A percentile compares a stretch with the other conserved stretches of the same genome.
phyloP scores from a whole-genome alignment of 768 basidiomycete genomes.

The Aureoboletus auriporus region DNA sequence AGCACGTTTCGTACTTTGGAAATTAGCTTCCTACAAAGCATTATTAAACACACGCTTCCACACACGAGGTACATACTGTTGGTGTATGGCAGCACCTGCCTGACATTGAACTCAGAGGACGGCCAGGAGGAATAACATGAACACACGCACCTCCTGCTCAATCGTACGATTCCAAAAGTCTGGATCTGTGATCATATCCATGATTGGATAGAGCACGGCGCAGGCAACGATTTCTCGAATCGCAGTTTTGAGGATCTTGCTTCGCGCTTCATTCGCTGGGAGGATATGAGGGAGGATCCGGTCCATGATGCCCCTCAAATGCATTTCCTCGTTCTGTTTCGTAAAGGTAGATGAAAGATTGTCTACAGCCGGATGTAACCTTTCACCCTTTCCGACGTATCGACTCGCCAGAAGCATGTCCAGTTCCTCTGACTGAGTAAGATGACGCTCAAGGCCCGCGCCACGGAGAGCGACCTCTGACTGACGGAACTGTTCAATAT shows the following conservation, averaged over 20 bases:
- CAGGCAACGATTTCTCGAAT: constrained; percentile 82
- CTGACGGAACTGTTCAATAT: constrained; percentile 86
- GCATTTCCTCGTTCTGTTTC: constrained; percentile 84
- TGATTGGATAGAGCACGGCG: constrained; percentile 76
- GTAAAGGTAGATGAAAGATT: constrained; percentile 88
- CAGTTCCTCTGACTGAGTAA: constrained; percentile 88
- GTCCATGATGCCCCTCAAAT: constrained; percentile 70
- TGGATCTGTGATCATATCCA: constrained; percentile 92
- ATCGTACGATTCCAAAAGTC: constrained; percentile 96
- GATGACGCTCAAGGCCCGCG: constrained; percentile 71
- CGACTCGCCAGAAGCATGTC: constrained; percentile 82
- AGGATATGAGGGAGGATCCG: constrained; percentile 68
- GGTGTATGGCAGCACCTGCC: constrained; percentile 68
- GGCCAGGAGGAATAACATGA: background rate
- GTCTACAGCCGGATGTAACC: constrained; percentile 81
- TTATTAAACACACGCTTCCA: constrained; percentile 8
- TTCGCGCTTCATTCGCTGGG: constrained; percentile 70
- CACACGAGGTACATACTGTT: constrained; percentile 44
- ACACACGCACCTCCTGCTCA: constrained; percentile 79
- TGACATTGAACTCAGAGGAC: constrained; percentile 21
- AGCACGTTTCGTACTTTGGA: constrained; percentile 83
- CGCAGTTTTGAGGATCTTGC: constrained; percentile 66
- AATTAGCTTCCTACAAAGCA: constrained; percentile 61
- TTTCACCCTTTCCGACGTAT: constrained; percentile 63
- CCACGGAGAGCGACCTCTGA: constrained; percentile 86